A percentile compares a stretch with the other conserved stretches of the same genome.
These are phyloP conservation scores for Backusella westeae DNA, from an alignment of 192 early-diverging fungal genomes.

Conservation along the genomic window DNA sequence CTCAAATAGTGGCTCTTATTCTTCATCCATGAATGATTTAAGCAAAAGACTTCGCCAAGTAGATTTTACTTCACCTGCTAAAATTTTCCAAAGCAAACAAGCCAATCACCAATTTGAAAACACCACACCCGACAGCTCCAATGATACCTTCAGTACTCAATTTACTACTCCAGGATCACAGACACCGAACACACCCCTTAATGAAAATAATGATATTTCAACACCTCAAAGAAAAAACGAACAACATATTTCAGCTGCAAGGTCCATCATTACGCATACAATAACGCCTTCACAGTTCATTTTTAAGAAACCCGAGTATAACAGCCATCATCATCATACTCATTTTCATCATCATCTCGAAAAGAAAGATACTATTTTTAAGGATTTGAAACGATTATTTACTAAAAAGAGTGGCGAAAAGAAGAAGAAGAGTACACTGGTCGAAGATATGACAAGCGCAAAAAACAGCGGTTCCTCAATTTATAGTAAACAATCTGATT, in stretches of 20 bases:
- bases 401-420: conserved; percentile 19
- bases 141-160: not conserved
- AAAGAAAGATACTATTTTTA: conserved; percentile 38
- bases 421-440: not conserved
- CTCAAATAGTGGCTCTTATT: not conserved
- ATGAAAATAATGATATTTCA: not conserved
- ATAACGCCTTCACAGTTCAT: conserved; percentile 37
- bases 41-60: not conserved
- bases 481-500: conserved; percentile 9
- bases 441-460: conserved; percentile 1
- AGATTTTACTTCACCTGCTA: conserved; percentile 28
- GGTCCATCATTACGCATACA: not conserved
- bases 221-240: not conserved
- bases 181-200: not conserved
- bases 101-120: conserved; percentile 29
- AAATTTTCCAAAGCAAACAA: conserved; percentile 23
- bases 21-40: not conserved
- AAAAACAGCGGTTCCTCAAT: not conserved
- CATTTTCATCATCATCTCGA: conserved; percentile 39
- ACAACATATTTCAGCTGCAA: not conserved
- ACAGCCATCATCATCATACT: conserved; percentile 37
- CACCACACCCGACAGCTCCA: conserved; percentile 17
- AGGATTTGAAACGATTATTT: conserved; percentile 54
- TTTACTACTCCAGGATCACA: not conserved
- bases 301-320: conserved; percentile 41